Conservation (phyloP, 2,329 filamentous ascomycete genomes). For the Fusarium sp. region DNA sequence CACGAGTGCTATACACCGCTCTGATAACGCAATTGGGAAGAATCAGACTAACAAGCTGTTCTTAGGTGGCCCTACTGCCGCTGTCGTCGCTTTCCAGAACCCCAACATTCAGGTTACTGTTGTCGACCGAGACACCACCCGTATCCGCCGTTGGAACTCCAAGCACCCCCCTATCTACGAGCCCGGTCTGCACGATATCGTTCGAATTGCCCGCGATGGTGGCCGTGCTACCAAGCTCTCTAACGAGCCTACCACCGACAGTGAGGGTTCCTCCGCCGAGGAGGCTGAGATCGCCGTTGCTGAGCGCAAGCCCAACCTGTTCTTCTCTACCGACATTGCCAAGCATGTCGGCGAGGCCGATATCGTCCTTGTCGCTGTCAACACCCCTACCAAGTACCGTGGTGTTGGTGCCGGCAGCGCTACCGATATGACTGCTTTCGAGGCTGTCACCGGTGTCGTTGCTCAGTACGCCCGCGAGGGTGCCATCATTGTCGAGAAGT, state of each 20-base stretch:
- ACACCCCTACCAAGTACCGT: conserved; percentile 82
- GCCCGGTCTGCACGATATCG: conserved; percentile 77
- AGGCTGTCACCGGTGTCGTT: conserved; percentile 77
- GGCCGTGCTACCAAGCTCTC: conserved; percentile 60
- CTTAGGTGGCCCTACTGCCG: conserved; percentile 80
- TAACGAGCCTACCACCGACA: conserved; percentile 55
- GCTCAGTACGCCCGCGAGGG: conserved; percentile 76
- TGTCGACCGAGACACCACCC: conserved; percentile 76
- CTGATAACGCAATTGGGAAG: conserved; percentile 21
- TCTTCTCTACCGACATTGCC: conserved; percentile 79
- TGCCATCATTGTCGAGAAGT: conserved; percentile 86
- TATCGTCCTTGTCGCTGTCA: conserved; percentile 82
- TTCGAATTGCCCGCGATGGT: conserved; percentile 75
- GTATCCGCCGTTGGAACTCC: conserved; percentile 82
- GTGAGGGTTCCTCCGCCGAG: conserved; percentile 51
- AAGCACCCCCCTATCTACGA: conserved; percentile 82
- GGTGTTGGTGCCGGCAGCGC: conserved; percentile 79
- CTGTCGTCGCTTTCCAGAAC: conserved; percentile 81
- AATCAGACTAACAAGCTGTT: conserved; percentile 30
- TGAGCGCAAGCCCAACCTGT: conserved; percentile 73
- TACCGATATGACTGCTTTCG: conserved; percentile 80
- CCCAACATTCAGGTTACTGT: conserved; percentile 80
- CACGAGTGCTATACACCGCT: conserved; percentile 14
- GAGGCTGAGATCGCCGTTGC: conserved; percentile 55
- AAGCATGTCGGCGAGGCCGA: conserved; percentile 76